Evolutionary conservation across 768 basidiomycete species (phyloP).

Genomic region (Chiua virens): DNA sequence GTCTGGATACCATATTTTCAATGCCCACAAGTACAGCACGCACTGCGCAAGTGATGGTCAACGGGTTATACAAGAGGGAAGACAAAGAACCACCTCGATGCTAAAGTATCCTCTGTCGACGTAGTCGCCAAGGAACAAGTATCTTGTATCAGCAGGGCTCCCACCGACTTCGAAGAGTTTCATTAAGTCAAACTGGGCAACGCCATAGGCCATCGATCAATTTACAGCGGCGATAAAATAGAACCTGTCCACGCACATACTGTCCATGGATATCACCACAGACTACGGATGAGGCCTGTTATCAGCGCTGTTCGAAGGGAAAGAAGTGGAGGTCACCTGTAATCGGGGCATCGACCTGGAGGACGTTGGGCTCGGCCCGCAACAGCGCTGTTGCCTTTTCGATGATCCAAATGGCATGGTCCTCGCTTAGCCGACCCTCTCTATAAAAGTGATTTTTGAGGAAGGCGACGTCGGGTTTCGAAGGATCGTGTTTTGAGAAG

Average conservation of each 20-base stretch:
- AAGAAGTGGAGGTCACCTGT: conserved; percentile 57
- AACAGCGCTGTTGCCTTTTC: conserved; percentile 84
- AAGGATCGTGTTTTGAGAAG: conserved; percentile 78
- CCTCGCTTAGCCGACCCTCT: conserved; percentile 90
- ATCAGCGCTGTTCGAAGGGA: background rate
- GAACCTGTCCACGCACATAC: conserved; percentile 66
- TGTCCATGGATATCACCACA: conserved; percentile 99
- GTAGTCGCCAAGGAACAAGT: conserved; percentile 91
- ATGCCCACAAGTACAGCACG: conserved; percentile 94
- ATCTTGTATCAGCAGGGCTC: conserved; percentile 90
- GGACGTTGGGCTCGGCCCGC: conserved; percentile 81
- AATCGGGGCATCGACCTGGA: conserved; percentile 95
- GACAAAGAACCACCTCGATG: conserved; percentile 64
- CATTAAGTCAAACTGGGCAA: conserved; percentile 82
- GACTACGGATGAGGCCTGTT: conserved; percentile 44
- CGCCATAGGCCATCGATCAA: conserved; percentile 12
- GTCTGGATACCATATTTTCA: conserved; percentile 99
- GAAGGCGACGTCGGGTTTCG: conserved; percentile 93
- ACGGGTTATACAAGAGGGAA: background rate
- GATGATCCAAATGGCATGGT: conserved; percentile 93
- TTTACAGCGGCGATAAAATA: conserved; percentile 9
- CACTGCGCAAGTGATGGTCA: conserved; percentile 53
- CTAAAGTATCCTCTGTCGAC: conserved; percentile 94
- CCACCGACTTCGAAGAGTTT: conserved; percentile 94
- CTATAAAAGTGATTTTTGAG: conserved; percentile 99